phyloP scores from a whole-genome alignment of 164 flowering plant genomes.

The Macadamia tetraphylla region DNA sequence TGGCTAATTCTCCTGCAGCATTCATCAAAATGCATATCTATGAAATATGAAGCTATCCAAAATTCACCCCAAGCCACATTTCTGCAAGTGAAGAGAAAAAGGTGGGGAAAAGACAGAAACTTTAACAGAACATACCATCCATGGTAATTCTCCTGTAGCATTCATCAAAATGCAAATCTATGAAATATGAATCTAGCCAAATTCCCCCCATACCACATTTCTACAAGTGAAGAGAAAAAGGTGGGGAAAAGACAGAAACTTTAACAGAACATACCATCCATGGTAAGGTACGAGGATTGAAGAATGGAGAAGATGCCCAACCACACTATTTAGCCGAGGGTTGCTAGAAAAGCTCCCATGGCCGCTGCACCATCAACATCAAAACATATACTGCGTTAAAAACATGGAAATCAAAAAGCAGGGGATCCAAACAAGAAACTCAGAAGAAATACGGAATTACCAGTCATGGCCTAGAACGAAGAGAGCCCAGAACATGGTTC shows the following conservation, averaged over 20 bases:
- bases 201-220: neutral
- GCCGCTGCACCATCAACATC: conserved; percentile 28
- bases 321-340: conserved; percentile 36
- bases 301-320: conserved; percentile 56
- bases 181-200: neutral
- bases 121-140: conserved; percentile 38
- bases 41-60: neutral
- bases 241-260: neutral
- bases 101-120: neutral
- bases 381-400: neutral
- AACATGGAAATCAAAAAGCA: conserved; percentile 10
- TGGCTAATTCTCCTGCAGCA: conserved; percentile 56
- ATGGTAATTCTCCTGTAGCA: conserved; percentile 51
- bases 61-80: neutral
- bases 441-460: conserved; percentile 20
- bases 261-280: conserved; percentile 40
- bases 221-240: neutral
- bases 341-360: conserved; percentile 53
- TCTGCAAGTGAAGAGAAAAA: neutral
- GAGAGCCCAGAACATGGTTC: conserved; percentile 93
- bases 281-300: conserved; percentile 60
- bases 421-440: conserved; percentile 4
- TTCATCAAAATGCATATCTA: conserved; percentile 1
- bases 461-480: conserved; percentile 91
- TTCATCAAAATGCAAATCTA: conserved; percentile 2